Percentiles rank a stretch among this genome's conserved stretches.
Evolutionary conservation across 2,329 filamentous ascomycete species (phyloP).

Genomic region (Fusarium scirpi): DNA sequence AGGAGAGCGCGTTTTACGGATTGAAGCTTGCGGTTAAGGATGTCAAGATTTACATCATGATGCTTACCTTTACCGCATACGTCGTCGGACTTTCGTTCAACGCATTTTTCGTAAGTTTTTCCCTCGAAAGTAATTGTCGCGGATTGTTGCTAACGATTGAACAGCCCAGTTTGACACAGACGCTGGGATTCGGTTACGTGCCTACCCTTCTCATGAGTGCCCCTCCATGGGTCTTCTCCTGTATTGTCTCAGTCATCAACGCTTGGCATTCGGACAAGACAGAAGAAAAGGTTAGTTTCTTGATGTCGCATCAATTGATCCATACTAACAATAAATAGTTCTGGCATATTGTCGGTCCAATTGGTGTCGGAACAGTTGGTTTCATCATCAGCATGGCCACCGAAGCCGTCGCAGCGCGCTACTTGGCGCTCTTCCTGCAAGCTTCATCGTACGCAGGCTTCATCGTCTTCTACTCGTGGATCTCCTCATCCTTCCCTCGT

Average conservation of each 20-base stretch:
- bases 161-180: conserved; percentile 61
- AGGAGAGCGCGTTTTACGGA: conserved; percentile 65
- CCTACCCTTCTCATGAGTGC: conserved; percentile 67
- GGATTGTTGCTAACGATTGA: background rate
- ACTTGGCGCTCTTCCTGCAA: conserved; percentile 71
- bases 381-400: conserved; percentile 72
- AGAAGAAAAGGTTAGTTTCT: conserved; percentile 61
- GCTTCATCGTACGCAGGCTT: conserved; percentile 68
- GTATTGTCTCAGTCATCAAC: conserved; percentile 65
- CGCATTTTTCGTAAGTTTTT: conserved; percentile 61
- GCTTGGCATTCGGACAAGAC: conserved; percentile 68
- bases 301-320: background rate
- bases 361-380: conserved; percentile 64
- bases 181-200: conserved; percentile 64
- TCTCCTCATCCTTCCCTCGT: conserved; percentile 67
- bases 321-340: conserved; percentile 54
- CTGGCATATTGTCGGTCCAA: conserved; percentile 68
- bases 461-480: conserved; percentile 71
- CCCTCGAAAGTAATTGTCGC: fast-evolving
- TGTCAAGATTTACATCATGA: conserved; percentile 72
- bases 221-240: conserved; percentile 70
- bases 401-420: conserved; percentile 66
- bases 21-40: conserved; percentile 71
- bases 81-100: conserved; percentile 70
- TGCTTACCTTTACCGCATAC: conserved; percentile 71